Conservation (phyloP, 371 early-diverging fungal species). For the Umbelopsis sp. region DNA sequence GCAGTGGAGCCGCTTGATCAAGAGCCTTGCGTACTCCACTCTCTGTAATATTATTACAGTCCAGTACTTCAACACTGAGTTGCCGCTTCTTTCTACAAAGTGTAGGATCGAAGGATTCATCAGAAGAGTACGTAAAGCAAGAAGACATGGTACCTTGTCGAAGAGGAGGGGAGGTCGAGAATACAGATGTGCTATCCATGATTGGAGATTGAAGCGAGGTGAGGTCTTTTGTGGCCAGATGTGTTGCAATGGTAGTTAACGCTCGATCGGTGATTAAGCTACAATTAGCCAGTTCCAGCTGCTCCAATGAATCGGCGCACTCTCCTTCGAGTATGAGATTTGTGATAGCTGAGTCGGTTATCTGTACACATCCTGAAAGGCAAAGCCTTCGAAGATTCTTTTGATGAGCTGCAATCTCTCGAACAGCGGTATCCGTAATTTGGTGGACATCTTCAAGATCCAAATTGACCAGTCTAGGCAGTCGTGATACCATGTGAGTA, state of each 20-base stretch:
- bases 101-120: not conserved
- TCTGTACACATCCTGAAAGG: slow-evolving; percentile 58
- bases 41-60: slow-evolving; percentile 50
- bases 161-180: not conserved
- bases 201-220: not conserved
- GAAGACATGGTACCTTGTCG: not conserved
- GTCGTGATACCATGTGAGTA: slow-evolving; percentile 40
- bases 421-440: slow-evolving; percentile 53
- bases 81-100: slow-evolving; percentile 17
- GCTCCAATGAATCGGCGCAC: slow-evolving; percentile 32
- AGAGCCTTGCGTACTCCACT: slow-evolving; percentile 38
- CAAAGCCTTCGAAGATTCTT: slow-evolving; percentile 42
- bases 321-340: slow-evolving; percentile 37
- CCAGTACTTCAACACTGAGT: slow-evolving; percentile 44
- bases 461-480: slow-evolving; percentile 40
- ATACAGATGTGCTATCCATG: not conserved
- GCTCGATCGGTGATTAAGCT: slow-evolving; percentile 37
- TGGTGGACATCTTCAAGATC: slow-evolving; percentile 60
- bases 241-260: slow-evolving; percentile 29
- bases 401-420: slow-evolving; percentile 46
- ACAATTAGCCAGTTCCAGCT: slow-evolving; percentile 47
- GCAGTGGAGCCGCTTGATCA: slow-evolving; percentile 35
- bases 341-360: slow-evolving; percentile 47
- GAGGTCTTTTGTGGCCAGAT: not conserved
- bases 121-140: not conserved